Percentiles rank a stretch among this genome's conserved stretches.
Conservation (phyloP, 2,329 filamentous ascomycete species). For the Biscogniauxia marginata region DNA sequence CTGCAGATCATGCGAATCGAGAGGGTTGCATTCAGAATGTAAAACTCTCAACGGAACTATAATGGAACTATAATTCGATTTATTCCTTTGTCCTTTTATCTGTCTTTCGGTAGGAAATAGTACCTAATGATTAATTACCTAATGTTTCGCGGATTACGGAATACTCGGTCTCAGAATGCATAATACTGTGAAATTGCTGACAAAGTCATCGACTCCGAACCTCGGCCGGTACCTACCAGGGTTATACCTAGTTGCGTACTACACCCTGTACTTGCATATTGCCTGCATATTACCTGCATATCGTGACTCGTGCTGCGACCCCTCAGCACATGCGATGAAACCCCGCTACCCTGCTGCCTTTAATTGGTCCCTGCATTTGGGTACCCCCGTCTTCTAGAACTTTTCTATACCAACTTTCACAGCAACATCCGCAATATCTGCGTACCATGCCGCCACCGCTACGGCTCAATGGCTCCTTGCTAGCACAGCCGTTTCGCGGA, state of each 20-base stretch:
- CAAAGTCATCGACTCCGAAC: background rate
- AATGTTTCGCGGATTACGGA: no score
- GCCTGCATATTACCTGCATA: background rate
- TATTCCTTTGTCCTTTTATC: no score
- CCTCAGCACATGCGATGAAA: no score
- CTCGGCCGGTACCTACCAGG: background rate
- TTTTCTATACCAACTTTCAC: background rate
- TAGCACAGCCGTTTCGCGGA: background rate
- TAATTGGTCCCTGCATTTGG: background rate
- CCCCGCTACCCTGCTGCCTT: no score
- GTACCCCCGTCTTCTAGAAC: background rate
- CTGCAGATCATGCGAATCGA: constrained; percentile 1
- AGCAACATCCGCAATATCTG: background rate
- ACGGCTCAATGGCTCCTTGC: background rate
- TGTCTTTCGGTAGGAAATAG: no score
- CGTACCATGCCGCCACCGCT: background rate
- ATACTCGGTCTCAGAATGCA: no score
- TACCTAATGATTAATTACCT: no score
- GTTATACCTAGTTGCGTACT: no score
- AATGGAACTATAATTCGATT: no score
- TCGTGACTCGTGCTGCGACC: background rate
- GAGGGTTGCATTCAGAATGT: no score
- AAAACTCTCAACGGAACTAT: no score
- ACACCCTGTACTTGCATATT: background rate
- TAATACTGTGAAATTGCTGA: no score